These are phyloP conservation scores for Daldinia eschscholtzii DNA, from an alignment of 2,329 filamentous ascomycete genomes.

Conservation along the genomic window DNA sequence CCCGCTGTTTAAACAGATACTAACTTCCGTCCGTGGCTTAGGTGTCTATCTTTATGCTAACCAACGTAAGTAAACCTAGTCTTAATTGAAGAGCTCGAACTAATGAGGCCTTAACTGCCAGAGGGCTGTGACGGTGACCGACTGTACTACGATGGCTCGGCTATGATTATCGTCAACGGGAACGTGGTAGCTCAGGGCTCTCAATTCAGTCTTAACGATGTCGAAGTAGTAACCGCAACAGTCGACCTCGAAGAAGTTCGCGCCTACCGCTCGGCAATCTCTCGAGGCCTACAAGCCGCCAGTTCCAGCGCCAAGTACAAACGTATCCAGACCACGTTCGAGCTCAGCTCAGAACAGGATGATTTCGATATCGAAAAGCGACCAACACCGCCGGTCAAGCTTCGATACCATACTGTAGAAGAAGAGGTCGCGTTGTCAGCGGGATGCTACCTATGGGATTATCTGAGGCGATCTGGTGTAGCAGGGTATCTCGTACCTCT, in stretches of 20 bases:
- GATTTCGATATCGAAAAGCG: constrained; percentile 57
- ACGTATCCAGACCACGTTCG: constrained; percentile 56
- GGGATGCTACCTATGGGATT: constrained; percentile 77
- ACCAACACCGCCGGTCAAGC: constrained; percentile 59
- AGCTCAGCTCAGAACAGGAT: constrained; percentile 52
- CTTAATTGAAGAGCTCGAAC: constrained; percentile 36
- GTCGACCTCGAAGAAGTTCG: constrained; percentile 80
- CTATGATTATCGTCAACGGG: constrained; percentile 73
- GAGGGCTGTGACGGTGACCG: constrained; percentile 69
- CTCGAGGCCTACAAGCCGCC: constrained; percentile 70
- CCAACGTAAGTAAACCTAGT: constrained; percentile 54
- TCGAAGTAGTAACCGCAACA: constrained; percentile 75
- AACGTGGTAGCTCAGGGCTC: constrained; percentile 73
- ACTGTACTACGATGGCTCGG: constrained; percentile 61
- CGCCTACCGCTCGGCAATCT: constrained; percentile 67
- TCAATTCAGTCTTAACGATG: constrained; percentile 74
- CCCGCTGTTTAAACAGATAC: background rate
- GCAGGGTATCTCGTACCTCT: constrained; percentile 60
- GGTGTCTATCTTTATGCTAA: constrained; percentile 70
- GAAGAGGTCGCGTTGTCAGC: constrained; percentile 76
- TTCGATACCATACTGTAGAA: constrained; percentile 71
- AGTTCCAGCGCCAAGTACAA: constrained; percentile 58
- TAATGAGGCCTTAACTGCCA: constrained; percentile 1
- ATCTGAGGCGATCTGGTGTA: constrained; percentile 51
- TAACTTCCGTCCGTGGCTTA: constrained; percentile 1